These are phyloP conservation scores for Lagerstroemia speciosa DNA, from an alignment of 345 rosid species.

Conservation along the genomic window DNA sequence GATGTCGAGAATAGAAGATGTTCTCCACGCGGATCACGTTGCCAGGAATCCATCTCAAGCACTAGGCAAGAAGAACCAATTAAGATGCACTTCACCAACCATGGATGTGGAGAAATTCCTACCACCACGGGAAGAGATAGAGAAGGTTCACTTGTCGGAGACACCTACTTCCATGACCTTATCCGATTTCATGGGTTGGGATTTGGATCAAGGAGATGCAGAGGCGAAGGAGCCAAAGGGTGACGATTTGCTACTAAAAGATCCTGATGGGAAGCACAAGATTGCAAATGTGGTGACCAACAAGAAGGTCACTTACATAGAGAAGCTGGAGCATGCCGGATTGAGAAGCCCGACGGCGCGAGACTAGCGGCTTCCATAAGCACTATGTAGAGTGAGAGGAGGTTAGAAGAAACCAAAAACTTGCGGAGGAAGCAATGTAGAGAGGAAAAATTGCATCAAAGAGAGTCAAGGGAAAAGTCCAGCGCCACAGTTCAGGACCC, in stretches of 20 bases:
- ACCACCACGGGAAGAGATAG: slow-evolving; percentile 8
- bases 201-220: slow-evolving; percentile 26
- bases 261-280: slow-evolving; percentile 35
- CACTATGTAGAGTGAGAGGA: not conserved
- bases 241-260: slow-evolving; percentile 24
- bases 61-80: slow-evolving; percentile 17
- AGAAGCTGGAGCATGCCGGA: slow-evolving; percentile 36
- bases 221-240: slow-evolving; percentile 29
- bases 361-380: slow-evolving; percentile 21
- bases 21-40: slow-evolving; percentile 49
- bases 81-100: slow-evolving; percentile 9
- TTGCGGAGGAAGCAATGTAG: not conserved
- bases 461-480: slow-evolving; percentile 3
- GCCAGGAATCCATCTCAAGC: slow-evolving; percentile 46
- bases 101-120: not conserved
- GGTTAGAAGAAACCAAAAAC: not conserved
- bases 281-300: slow-evolving; percentile 30
- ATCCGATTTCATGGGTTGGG: slow-evolving; percentile 79
- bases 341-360: slow-evolving; percentile 69
- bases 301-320: slow-evolving; percentile 47
- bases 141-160: slow-evolving; percentile 19
- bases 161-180: slow-evolving; percentile 33
- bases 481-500: not conserved
- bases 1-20: slow-evolving; percentile 72
- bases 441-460: not conserved